Evolutionary conservation across 129 eudicot genomes (phyloP).

Genomic region (carrot (Daucus carota)): DNA sequence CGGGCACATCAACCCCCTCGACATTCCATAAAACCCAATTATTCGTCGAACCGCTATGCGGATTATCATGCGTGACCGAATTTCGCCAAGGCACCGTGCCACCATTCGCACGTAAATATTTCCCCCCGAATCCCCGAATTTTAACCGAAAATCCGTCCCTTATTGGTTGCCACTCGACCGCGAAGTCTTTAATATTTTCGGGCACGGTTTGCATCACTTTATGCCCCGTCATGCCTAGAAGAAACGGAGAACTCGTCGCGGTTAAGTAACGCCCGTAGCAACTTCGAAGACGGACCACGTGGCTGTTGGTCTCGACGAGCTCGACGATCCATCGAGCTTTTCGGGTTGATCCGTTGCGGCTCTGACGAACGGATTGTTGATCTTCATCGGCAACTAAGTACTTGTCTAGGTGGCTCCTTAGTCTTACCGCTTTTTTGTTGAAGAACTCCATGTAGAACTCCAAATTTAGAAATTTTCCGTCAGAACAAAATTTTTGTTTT

Average conservation of each 20-base stretch:
- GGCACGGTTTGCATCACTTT: conserved; percentile 51
- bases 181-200: conserved; percentile 32
- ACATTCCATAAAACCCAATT: conserved; percentile 72
- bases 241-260: conserved; percentile 55
- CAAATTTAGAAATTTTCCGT: conserved; percentile 14
- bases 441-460: conserved; percentile 52
- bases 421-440: conserved; percentile 55
- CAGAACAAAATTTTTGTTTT: no score
- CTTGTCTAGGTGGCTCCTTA: conserved; percentile 66
- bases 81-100: conserved; percentile 90
- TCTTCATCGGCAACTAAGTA: conserved; percentile 80
- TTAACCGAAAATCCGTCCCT: conserved; percentile 75
- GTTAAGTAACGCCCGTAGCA: conserved; percentile 65
- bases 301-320: conserved; percentile 35
- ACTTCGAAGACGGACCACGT: conserved; percentile 59
- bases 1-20: conserved; percentile 45
- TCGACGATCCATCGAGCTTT: conserved; percentile 78
- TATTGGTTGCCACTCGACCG: conserved; percentile 73
- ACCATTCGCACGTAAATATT: conserved; percentile 75
- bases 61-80: conserved; percentile 62
- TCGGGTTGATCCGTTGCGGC: conserved; percentile 39
- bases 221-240: conserved; percentile 71
- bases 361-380: conserved; percentile 55
- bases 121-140: conserved; percentile 46
- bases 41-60: conserved; percentile 33